Evolutionary conservation across 345 rosid species (phyloP), one percentile per base, ranked within the genome.

Genomic region (Syzygium grande): DNA sequence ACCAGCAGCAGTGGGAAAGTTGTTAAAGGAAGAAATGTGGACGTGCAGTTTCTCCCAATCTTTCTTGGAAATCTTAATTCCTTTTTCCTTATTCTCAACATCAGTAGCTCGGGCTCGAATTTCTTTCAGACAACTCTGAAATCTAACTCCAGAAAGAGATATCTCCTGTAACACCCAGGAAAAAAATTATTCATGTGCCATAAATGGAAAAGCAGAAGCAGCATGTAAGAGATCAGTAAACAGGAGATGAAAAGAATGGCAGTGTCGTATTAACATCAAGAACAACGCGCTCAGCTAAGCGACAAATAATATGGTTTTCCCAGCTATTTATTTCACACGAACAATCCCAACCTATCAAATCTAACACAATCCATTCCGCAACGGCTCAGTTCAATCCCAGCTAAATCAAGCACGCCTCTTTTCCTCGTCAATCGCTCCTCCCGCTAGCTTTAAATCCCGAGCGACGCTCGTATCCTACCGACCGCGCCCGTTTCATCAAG

Each of bases 1-100:
- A 34, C 99, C 99, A 91, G 99, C 99, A 85, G 99, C 99, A 52
- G 99, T 96, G 61, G 99, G 99, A 86, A 98, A 98, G 89, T 94
- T 97, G 90, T 98, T 98, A 87, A 90, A 95, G 19, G 99, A 98
- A 87, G 99, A 98, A 92, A 97, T 94, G 88, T 96, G 99, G 1
- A 98, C 85, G 87, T 96, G 92, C 92, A 98, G 46, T 78, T 93
- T 95, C 89, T 95, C 96, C 99, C 98, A 98, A 85, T 96, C 99
- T 87, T 94, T 92, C 93, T 96, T 96, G 68, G 87, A 91, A 38
- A 97, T 95, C 93, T 93, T 95, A 88, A 98, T 86, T 9, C 98
- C 96, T 86, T 91, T 96, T 88, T 94, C 97, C 92, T 93, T 90
- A 89, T 96, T 98, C 91, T 96, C 95, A 89, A 96, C 94, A 87